Percentiles rank a stretch among this genome's conserved stretches.
These are phyloP conservation scores for Suhomyces anneliseae DNA, from an alignment of 1,139 yeast species.

Conservation along the genomic window DNA sequence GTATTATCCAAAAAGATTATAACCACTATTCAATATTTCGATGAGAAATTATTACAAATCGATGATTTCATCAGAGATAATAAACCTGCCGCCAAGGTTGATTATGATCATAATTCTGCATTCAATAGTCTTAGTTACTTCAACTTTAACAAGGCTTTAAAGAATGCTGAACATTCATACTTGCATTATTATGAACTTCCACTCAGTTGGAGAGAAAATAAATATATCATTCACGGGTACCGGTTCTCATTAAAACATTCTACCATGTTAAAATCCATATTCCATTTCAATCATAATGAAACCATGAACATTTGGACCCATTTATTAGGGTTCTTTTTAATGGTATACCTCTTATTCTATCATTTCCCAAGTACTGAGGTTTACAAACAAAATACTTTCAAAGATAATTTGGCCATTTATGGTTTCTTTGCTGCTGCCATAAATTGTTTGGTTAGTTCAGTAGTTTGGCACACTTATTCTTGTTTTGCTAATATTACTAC, in stretches of 20 bases:
- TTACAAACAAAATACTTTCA: slow-evolving; percentile 35
- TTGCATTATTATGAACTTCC: slow-evolving; percentile 88
- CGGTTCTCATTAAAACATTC: slow-evolving; percentile 70
- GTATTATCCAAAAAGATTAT: slow-evolving; percentile 45
- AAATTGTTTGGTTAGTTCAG: slow-evolving; percentile 74
- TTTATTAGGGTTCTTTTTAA: slow-evolving; percentile 60
- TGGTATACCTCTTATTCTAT: slow-evolving; percentile 55
- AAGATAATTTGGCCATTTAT: slow-evolving; percentile 58
- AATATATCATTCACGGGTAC: slow-evolving; percentile 80
- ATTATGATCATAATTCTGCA: slow-evolving; percentile 27
- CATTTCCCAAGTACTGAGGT: slow-evolving; percentile 62
- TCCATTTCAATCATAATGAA: slow-evolving; percentile 73
- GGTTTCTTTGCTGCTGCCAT: slow-evolving; percentile 71
- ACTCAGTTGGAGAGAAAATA: slow-evolving; percentile 89
- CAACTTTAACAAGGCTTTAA: slow-evolving; percentile 61
- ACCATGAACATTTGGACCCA: slow-evolving; percentile 95
- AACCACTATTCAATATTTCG: slow-evolving; percentile 55
- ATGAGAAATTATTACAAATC: slow-evolving; percentile 53
- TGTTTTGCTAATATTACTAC: slow-evolving; percentile 66
- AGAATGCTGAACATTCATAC: slow-evolving; percentile 51
- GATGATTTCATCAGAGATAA: slow-evolving; percentile 48
- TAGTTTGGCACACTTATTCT: slow-evolving; percentile 90
- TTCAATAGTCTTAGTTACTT: slow-evolving; percentile 48
- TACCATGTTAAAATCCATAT: slow-evolving; percentile 58
- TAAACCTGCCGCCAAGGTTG: slow-evolving; percentile 31